Conservation (phyloP, 2,329 filamentous ascomycete genomes). For the Zymoseptoria pseudotritici region DNA sequence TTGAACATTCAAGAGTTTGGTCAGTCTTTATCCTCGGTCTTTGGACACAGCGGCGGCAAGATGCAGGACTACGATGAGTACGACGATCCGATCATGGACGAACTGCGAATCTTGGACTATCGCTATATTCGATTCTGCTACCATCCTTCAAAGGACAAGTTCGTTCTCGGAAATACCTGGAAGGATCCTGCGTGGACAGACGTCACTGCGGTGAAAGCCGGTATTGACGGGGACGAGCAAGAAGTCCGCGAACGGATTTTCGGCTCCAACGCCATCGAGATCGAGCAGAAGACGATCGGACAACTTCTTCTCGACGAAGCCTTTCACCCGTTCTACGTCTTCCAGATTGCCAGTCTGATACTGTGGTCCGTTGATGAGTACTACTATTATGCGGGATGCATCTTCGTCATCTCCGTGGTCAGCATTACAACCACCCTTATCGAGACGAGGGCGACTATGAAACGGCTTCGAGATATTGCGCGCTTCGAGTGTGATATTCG, state of each 20-base stretch:
- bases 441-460: conserved; percentile 91
- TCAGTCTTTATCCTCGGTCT: conserved; percentile 58
- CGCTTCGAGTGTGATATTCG: conserved; percentile 92
- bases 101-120: conserved; percentile 77
- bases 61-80: conserved; percentile 63
- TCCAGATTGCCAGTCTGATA: conserved; percentile 87
- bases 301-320: conserved; percentile 89
- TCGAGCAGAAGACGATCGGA: conserved; percentile 76
- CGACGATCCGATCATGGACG: conserved; percentile 65
- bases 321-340: conserved; percentile 96
- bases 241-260: conserved; percentile 78
- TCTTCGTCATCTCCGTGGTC: conserved; percentile 87
- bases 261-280: conserved; percentile 83
- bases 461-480: conserved; percentile 80
- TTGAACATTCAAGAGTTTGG: conserved; percentile 55
- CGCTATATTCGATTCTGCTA: conserved; percentile 91
- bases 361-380: conserved; percentile 95
- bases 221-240: conserved; percentile 84
- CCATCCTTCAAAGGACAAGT: conserved; percentile 82
- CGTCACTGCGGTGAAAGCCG: conserved; percentile 63
- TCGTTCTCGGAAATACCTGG: conserved; percentile 80
- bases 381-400: conserved; percentile 94
- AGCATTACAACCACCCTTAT: conserved; percentile 85
- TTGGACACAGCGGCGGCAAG: conserved; percentile 57
- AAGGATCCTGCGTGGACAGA: conserved; percentile 87